phyloP scores from a whole-genome alignment of 2,329 filamentous ascomycete genomes.

The Hirsutella thompsonii region DNA sequence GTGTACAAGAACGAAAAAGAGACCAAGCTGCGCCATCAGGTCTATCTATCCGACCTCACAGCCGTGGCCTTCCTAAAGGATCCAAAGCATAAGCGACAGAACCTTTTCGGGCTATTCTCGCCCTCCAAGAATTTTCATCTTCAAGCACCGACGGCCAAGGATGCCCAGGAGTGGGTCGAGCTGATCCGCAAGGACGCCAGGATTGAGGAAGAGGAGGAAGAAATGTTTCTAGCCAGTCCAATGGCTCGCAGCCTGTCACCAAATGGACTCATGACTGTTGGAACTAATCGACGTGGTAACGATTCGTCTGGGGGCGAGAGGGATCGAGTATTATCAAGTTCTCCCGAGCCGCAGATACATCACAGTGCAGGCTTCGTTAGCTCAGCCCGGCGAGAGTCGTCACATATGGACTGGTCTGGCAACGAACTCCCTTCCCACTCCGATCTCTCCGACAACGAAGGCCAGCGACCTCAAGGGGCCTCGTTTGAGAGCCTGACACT shows the following conservation, averaged over 20 bases:
- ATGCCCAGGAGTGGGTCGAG: conserved; percentile 78
- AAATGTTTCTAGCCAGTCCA: conserved; percentile 63
- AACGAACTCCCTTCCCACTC: conserved; percentile 68
- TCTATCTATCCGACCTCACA: conserved; percentile 79
- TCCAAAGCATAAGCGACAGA: conserved; percentile 71
- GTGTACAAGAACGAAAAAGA: conserved; percentile 90
- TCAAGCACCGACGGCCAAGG: conserved; percentile 58
- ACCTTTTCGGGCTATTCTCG: conserved; percentile 88
- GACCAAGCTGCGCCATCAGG: conserved; percentile 76
- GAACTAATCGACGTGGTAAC: conserved; percentile 5
- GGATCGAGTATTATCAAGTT: conserved; percentile 41
- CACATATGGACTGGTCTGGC: conserved; percentile 50
- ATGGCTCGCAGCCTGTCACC: conserved; percentile 34
- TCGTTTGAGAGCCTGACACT: conserved; percentile 37
- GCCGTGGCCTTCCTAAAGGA: conserved; percentile 83
- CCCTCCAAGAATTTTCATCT: conserved; percentile 86
- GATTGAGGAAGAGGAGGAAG: conserved; percentile 80
- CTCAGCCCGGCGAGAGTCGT: conserved; percentile 40
- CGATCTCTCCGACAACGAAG: conserved; percentile 67
- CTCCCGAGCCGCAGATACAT: conserved; percentile 40
- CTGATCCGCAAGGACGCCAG: conserved; percentile 67
- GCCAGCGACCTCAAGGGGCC: conserved; percentile 32
- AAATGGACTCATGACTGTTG: conserved; percentile 3
- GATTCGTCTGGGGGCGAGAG: conserved; percentile 11
- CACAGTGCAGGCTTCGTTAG: conserved; percentile 20